Evolutionary conservation across 805 yeast genomes (phyloP).

Genomic region (Metschnikowia hibisci): DNA sequence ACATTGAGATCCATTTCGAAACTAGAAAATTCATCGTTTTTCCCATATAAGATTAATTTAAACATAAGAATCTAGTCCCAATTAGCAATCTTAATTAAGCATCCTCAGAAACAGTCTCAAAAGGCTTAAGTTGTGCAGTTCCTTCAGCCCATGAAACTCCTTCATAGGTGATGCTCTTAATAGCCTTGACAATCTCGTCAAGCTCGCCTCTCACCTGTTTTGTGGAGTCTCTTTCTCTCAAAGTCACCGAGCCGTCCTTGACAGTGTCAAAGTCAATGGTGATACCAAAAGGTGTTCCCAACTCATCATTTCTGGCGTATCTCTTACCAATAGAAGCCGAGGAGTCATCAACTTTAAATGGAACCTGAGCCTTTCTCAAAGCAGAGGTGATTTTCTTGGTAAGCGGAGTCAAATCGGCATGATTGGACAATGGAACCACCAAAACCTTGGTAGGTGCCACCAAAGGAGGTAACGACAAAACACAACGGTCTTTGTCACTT

Average conservation of each 20-base stretch:
- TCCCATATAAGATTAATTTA: too few species aligned
- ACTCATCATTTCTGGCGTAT: conserved; percentile 96
- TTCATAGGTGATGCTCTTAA: conserved; percentile 68
- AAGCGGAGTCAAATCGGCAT: conserved; percentile 73
- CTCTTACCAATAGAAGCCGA: conserved; percentile 97
- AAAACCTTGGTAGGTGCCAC: conserved; percentile 98
- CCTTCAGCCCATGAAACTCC: conserved; percentile 85
- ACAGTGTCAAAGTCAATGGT: conserved; percentile 94
- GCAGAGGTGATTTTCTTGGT: conserved; percentile 63
- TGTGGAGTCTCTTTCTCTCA: conserved; percentile 96
- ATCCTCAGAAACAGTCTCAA: conserved; percentile 42
- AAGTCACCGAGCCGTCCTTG: conserved; percentile 81
- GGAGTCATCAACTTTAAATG: conserved; percentile 95
- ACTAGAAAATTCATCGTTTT: too few species aligned
- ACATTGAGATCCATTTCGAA: too few species aligned
- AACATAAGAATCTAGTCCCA: too few species aligned
- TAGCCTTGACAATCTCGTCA: conserved; percentile 65
- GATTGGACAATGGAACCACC: conserved; percentile 87
- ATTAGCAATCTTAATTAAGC: conserved; percentile 3
- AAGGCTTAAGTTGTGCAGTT: conserved; percentile 64
- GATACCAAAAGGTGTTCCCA: conserved; percentile 98
- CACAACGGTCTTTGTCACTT: conserved; percentile 78
- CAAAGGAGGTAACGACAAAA: conserved; percentile 85
- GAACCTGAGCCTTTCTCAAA: conserved; percentile 77
- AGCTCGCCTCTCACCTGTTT: conserved; percentile 92